Evolutionary conservation across 768 basidiomycete genomes (phyloP).

Genomic region (Auricularia auricula-judae): DNA sequence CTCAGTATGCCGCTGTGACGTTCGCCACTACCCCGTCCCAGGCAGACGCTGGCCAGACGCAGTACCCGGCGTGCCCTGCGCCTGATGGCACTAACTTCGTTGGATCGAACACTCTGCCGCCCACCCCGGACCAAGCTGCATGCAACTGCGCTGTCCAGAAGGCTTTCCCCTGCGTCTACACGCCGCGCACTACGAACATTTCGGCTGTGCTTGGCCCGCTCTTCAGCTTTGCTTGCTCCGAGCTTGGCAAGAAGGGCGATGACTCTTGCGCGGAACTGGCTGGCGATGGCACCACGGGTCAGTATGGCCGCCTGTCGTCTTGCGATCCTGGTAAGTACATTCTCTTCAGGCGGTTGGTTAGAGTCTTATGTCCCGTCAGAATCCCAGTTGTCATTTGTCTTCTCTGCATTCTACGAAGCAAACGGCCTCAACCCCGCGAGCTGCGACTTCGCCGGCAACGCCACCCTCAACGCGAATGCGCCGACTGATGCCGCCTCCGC

Average conservation of each 20-base stretch:
- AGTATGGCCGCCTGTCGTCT: conserved; percentile 62
- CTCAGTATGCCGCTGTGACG: conserved; percentile 47
- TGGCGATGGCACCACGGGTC: conserved; percentile 60
- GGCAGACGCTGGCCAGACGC: conserved; percentile 37
- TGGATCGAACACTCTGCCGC: conserved; percentile 62
- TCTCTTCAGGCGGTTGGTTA: neutral
- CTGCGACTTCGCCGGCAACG: conserved; percentile 80
- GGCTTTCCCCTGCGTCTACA: conserved; percentile 65
- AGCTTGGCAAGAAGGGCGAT: conserved; percentile 45
- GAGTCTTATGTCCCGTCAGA: conserved; percentile 27
- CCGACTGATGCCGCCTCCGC: conserved; percentile 39
- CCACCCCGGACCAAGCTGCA: conserved; percentile 72
- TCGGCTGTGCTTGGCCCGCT: conserved; percentile 48
- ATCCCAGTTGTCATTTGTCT: conserved; percentile 71
- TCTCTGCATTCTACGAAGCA: conserved; percentile 66
- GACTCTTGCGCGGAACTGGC: conserved; percentile 55
- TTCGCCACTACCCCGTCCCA: conserved; percentile 52
- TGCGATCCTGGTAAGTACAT: conserved; percentile 65
- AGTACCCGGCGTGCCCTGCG: conserved; percentile 52
- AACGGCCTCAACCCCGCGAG: conserved; percentile 45
- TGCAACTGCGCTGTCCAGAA: conserved; percentile 61
- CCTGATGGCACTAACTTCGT: conserved; percentile 41
- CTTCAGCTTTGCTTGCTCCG: conserved; percentile 54
- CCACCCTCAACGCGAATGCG: conserved; percentile 52
- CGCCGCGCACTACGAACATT: conserved; percentile 49